Evolutionary conservation across 2,329 filamentous ascomycete genomes (phyloP).

Genomic region (Magnaporthiopsis rhizophila): DNA sequence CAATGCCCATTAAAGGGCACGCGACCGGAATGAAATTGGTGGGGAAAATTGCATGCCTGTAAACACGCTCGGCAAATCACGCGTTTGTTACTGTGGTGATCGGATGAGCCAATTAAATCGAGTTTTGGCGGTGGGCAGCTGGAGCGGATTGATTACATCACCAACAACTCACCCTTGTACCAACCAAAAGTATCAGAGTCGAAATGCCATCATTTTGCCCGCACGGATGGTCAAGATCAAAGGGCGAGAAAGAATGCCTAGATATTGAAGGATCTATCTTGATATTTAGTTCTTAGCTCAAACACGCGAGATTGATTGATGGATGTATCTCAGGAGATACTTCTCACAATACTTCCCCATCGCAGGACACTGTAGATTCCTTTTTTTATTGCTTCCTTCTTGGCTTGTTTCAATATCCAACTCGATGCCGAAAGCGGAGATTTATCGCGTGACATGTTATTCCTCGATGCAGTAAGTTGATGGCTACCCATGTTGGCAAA

Average conservation of each 20-base stretch:
- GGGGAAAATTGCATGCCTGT: background rate
- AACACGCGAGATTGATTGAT: too few relatives aligned
- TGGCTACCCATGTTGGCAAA: too few relatives aligned
- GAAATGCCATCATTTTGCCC: background rate
- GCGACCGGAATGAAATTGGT: background rate
- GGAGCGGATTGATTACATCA: background rate
- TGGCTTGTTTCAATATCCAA: too few relatives aligned
- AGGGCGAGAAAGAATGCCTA: too few relatives aligned
- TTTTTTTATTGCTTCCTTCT: too few relatives aligned
- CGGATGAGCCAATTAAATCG: background rate
- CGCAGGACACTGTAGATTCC: too few relatives aligned
- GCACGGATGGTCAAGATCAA: too few relatives aligned
- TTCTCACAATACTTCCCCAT: too few relatives aligned
- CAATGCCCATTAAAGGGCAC: background rate
- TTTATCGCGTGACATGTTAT: background rate
- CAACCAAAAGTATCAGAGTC: background rate
- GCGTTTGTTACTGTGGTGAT: slow-evolving; percentile 1
- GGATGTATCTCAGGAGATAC: too few relatives aligned
- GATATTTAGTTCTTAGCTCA: too few relatives aligned
- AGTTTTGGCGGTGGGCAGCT: background rate
- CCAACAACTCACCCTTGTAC: background rate
- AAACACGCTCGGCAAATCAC: background rate
- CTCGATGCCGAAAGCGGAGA: too few relatives aligned
- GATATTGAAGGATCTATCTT: too few relatives aligned
- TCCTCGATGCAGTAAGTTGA: background rate